Percentiles rank a stretch among this genome's conserved stretches.
Conservation (phyloP, 2,329 filamentous ascomycete genomes). For the Pochonia chlamydosporia region DNA sequence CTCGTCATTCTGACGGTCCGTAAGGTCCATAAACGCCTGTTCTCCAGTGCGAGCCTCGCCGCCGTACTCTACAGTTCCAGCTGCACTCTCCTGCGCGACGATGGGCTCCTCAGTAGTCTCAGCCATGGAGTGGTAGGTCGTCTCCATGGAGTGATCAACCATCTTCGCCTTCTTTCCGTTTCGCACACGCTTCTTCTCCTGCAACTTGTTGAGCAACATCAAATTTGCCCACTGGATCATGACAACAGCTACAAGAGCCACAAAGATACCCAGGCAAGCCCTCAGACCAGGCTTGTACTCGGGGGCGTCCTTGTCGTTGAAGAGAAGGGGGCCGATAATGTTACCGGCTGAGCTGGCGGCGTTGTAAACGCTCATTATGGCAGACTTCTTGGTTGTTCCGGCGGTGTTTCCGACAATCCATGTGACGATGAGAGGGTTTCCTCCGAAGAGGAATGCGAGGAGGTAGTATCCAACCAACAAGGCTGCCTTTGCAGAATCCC, state of each 20-base stretch:
- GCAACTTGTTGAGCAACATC: conserved; percentile 49
- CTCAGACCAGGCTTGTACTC: conserved; percentile 52
- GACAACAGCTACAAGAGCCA: conserved; percentile 46
- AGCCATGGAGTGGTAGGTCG: conserved; percentile 32
- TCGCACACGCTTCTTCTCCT: conserved; percentile 46
- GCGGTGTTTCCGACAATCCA: conserved; percentile 67
- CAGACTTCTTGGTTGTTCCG: conserved; percentile 61
- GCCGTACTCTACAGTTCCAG: conserved; percentile 10
- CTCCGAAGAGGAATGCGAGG: conserved; percentile 59
- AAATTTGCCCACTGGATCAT: conserved; percentile 50
- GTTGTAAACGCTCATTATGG: conserved; percentile 59
- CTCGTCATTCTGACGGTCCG: conserved; percentile 61
- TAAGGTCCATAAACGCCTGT: conserved; percentile 53
- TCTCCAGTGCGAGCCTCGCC: conserved; percentile 31
- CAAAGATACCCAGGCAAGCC: conserved; percentile 48
- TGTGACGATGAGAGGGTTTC: conserved; percentile 58
- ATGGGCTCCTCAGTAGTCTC: conserved; percentile 8
- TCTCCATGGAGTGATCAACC: conserved; percentile 55
- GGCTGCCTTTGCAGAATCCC: conserved; percentile 21
- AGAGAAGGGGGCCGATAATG: conserved; percentile 61
- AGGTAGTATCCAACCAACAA: conserved; percentile 60
- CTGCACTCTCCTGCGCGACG: conserved; percentile 21
- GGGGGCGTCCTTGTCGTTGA: conserved; percentile 51
- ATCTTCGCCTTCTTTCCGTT: conserved; percentile 57
- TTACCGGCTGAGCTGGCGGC: conserved; percentile 58